These are phyloP conservation scores for Emiliania huxleyi DNA, from an alignment of 78 protist species.

Conservation along the genomic window DNA sequence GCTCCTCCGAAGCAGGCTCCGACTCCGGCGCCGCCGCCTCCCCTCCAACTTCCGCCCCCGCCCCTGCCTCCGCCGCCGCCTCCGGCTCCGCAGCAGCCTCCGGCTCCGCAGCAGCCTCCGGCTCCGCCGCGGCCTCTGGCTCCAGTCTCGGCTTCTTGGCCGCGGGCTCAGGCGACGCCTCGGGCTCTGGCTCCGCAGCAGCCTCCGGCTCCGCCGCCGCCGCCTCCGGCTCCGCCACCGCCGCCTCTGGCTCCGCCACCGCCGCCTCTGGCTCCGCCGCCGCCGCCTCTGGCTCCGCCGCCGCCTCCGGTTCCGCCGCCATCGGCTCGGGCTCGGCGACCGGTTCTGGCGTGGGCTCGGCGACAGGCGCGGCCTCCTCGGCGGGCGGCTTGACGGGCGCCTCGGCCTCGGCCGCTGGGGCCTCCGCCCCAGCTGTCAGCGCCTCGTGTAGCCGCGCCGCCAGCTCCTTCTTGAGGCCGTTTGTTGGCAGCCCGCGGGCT, in stretches of 20 bases:
- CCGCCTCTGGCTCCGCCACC: background rate
- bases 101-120: background rate
- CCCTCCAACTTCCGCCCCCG: background rate
- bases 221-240: background rate
- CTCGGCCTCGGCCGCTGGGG: background rate
- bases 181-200: background rate
- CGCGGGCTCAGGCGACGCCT: background rate
- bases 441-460: background rate
- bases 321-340: background rate
- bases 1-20: background rate
- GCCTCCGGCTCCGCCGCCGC: background rate
- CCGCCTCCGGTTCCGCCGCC: background rate
- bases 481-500: background rate
- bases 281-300: background rate
- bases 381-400: background rate
- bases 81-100: background rate
- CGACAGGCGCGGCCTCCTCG: background rate
- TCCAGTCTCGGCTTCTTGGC: no score
- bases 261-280: background rate
- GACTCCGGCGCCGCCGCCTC: background rate
- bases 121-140: background rate
- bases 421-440: background rate
- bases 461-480: background rate
- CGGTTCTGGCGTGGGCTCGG: background rate
- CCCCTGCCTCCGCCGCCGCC: background rate